Base-by-base conservation (phyloP, 108 stramenopile species). In the Fistulifera pelliculosa region DNA sequence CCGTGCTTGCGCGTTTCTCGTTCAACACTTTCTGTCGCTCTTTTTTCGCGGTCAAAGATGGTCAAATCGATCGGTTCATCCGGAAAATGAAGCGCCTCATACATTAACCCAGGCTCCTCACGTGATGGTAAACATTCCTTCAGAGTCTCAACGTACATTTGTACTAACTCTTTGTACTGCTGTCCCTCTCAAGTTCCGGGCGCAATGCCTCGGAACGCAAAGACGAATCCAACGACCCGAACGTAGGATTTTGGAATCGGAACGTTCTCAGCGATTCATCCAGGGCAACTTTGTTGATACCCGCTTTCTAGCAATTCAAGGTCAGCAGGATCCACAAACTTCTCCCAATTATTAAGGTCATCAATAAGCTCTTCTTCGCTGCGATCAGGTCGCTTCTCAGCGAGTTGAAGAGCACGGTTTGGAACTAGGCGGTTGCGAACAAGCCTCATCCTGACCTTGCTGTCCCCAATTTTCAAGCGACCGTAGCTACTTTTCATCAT, bases 291-390 rank as follows among this genome's bases (percentile, higher is more conserved):
- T 75, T 82, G 38, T 70, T 72, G 41, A 92, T 60, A 15, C 83
- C 85, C 8, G 64, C 50, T 49, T 38, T 71, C 61, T 41, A 92
- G 52, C 24, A 69, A 63, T 54, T 81, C 56, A 25, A 92, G 66
- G 56, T 92, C 82, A 22, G 75, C 69, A 12, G 80, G 80, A 66
- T 87, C 81, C 27, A 83, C 85, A 54, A 73, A 73, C 52, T 80
- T 70, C 52, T 92, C 72, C 90, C 90, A 92, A 23, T 87, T 70
- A 63, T 77, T 62, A 17, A 92, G 56, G 55, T 74, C 71, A 23
- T 78, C 75, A n/a, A 80, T 47, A 16, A 92, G 58, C 28, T 81
- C 81, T 27, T 81, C 77, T 43, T 78, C 70, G 22, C 65, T 41
- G 21, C 90, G 76, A 1, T 68, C 60, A 38, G 66, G 70, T 35